Evolutionary conservation across 371 early-diverging fungal genomes (phyloP).

Genomic region (Lichtheimia hyalospora): DNA sequence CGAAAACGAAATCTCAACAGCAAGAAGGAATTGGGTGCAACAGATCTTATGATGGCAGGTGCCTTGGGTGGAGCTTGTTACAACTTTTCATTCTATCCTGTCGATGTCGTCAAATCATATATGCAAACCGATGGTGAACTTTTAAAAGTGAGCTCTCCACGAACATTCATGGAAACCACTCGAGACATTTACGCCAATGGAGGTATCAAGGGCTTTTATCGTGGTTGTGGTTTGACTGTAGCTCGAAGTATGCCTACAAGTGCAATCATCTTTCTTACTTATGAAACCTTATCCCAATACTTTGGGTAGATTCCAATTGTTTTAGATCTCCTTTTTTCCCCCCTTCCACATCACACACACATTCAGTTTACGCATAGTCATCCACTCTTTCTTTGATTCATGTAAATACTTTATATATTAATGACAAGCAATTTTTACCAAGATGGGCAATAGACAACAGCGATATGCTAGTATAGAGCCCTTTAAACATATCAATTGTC

Average conservation of each 20-base stretch:
- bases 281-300: conserved; percentile 50
- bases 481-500: too few species aligned
- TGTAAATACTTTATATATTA: too few species aligned
- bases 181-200: conserved; percentile 72
- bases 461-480: too few species aligned
- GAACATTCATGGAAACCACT: conserved; percentile 60
- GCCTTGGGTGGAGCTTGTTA: conserved; percentile 93
- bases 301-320: conserved; percentile 2
- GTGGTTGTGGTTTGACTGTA: conserved; percentile 93
- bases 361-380: background rate
- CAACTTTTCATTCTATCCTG: conserved; percentile 89
- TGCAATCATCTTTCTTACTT: conserved; percentile 90
- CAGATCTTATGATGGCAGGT: conserved; percentile 84
- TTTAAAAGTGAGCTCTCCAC: conserved; percentile 11
- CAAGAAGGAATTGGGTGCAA: conserved; percentile 61
- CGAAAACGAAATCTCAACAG: conserved; percentile 23
- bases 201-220: conserved; percentile 87
- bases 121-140: conserved; percentile 87
- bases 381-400: too few species aligned
- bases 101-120: conserved; percentile 92
- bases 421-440: too few species aligned
- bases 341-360: background rate
- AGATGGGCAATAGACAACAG: too few species aligned
- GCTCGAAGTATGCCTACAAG: conserved; percentile 88
- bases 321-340: background rate